Evolutionary conservation across 106 monocot genomes (phyloP).

Genomic region (Agapanthus africanus): DNA sequence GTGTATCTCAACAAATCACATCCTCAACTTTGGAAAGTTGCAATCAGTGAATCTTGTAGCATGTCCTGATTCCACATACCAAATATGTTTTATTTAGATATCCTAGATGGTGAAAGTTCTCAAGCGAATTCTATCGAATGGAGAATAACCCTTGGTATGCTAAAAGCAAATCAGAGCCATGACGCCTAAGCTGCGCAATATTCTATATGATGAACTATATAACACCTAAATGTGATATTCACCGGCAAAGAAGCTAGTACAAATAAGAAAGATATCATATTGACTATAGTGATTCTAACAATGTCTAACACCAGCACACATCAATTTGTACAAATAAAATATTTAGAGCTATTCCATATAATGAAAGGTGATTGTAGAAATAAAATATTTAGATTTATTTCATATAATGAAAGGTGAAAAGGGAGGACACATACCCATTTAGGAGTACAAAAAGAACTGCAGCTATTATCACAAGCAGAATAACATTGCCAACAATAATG

Average conservation of each 20-base stretch:
- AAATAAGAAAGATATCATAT: neutral
- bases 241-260: neutral
- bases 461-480: constrained; percentile 57
- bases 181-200: neutral
- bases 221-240: neutral
- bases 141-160: neutral
- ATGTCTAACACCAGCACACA: neutral
- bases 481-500: constrained; percentile 53
- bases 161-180: neutral
- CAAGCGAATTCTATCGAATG: neutral
- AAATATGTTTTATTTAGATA: too few species aligned
- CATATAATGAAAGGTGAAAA: neutral
- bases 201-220: neutral
- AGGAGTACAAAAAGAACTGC: constrained; percentile 70
- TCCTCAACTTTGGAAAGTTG: too few species aligned
- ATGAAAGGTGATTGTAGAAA: too few species aligned
- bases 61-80: too few species aligned
- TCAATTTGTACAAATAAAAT: neutral
- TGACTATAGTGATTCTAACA: neutral
- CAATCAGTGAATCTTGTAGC: too few species aligned
- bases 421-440: constrained; percentile 38
- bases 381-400: neutral
- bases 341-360: neutral
- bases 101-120: neutral
- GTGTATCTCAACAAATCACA: too few species aligned